phyloP scores from a whole-genome alignment of 2,329 filamentous ascomycete species.

The Cercospora sojina region DNA sequence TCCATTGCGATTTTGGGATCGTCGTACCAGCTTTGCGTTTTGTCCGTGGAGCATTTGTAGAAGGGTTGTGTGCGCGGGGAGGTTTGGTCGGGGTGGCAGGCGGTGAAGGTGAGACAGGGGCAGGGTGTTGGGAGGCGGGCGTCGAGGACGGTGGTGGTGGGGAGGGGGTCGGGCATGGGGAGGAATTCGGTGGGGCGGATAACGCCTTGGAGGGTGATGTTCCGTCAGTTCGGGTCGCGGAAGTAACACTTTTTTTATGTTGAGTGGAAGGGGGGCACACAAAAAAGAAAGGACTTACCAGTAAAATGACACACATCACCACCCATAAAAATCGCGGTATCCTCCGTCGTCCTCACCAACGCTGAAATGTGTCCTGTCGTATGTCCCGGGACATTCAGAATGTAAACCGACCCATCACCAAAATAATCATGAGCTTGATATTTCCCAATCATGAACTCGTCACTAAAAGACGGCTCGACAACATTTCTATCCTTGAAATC shows the following conservation, averaged over 20 bases:
- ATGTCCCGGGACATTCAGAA: constrained; percentile 40
- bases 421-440: constrained; percentile 47
- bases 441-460: constrained; percentile 39
- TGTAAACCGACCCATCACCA: constrained; percentile 44
- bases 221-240: neutral
- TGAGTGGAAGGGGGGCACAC: no score
- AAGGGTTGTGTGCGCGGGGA: no score
- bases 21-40: constrained; percentile 23
- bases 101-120: constrained; percentile 27
- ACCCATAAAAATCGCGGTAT: constrained; percentile 30
- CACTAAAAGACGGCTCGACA: constrained; percentile 24
- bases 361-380: constrained; percentile 29
- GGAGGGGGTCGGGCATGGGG: constrained; percentile 24
- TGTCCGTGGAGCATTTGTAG: constrained; percentile 24
- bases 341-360: constrained; percentile 27
- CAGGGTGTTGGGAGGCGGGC: constrained; percentile 20
- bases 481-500: constrained; percentile 26
- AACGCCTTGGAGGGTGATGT: constrained; percentile 8
- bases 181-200: constrained; percentile 25
- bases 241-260: neutral
- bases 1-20: constrained; percentile 26
- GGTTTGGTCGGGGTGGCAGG: constrained; percentile 24
- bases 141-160: constrained; percentile 22
- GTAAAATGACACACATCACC: constrained; percentile 31
- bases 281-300: constrained; percentile 1